Conservation (phyloP, 352 stramenopile genomes). For the Discostella stelligera region DNA sequence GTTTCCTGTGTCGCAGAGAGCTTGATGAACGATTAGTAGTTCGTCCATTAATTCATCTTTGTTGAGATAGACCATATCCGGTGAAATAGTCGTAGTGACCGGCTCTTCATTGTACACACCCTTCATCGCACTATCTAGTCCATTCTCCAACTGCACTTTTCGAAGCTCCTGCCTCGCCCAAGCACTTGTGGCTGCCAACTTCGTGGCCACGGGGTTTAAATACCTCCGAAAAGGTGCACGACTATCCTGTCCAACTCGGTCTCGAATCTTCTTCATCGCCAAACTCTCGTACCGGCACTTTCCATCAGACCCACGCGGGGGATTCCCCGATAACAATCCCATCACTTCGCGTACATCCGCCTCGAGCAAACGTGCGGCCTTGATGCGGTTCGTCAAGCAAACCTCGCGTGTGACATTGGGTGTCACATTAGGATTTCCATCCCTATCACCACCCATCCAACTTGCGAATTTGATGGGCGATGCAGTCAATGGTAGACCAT, state of each 20-base stretch:
- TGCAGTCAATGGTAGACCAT: constrained; percentile 79
- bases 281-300: constrained; percentile 15
- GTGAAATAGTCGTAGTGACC: constrained; percentile 11
- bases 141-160: constrained; percentile 24
- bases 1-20: constrained; percentile 81
- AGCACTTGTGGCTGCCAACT: constrained; percentile 52
- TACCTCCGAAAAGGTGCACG: constrained; percentile 68
- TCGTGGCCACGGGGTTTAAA: constrained; percentile 42
- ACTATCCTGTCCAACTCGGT: constrained; percentile 48
- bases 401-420: constrained; percentile 83
- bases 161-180: constrained; percentile 66
- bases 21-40: constrained; percentile 81
- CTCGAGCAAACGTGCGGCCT: constrained; percentile 76
- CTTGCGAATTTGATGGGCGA: constrained; percentile 84
- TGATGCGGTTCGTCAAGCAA: constrained; percentile 67
- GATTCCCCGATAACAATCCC: constrained; percentile 46
- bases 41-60: constrained; percentile 80
- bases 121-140: constrained; percentile 10
- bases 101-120: neutral
- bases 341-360: constrained; percentile 68
- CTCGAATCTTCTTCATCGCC: constrained; percentile 46
- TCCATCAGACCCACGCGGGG: constrained; percentile 15
- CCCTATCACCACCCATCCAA: constrained; percentile 86
- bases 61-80: constrained; percentile 62
- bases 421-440: constrained; percentile 88